Evolutionary conservation across 495 filamentous ascomycete genomes (phyloP), one percentile per base, ranked within the genome.

Genomic region (Hypoxylon trugodes): DNA sequence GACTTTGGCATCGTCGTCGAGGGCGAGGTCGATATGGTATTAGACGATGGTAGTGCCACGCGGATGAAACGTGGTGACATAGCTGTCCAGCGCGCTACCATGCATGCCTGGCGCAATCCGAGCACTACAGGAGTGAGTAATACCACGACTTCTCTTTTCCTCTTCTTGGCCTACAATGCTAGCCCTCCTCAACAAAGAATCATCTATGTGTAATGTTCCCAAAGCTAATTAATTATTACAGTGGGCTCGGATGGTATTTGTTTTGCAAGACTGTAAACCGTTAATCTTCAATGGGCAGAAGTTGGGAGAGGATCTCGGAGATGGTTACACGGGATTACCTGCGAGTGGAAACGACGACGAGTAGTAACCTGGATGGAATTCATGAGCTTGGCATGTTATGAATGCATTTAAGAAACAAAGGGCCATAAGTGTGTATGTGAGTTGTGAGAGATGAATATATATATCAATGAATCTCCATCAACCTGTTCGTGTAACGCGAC

Each of bases 1-100:
- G 91, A 94, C 61, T 93, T 90, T 47, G 90, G 89, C 2, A 80
- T 92, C 53, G 84, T 95, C 21, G 55, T 95, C n/a, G 89, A 93
- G 68, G 91, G 91, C 0, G 70, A 83, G 65, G 69, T 89, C n/a
- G 87, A 84, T 68, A 79, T 87, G 73, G 70, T 83, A 5, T 72
- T 92, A 6, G 89, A 91, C 64, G 62, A 73, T 64, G 83, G 89
- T 0, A 87, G 86, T 68, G 75, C 71, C 47, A 71, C 77, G 46
- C 61, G 72, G 3, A 73, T 92, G 81, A 74, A 78, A 67, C 68
- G 80, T 4, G 89, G 89, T 1, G 88, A 92, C 65, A 73, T 88
- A 5, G 77, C 78, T 4, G 80, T 91, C 18, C 87, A 91, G 75
- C 69, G 89, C 33, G 88, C 77, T 0, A 90, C 87, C 3, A 87